Conservation (phyloP, 2,329 filamentous ascomycete genomes). For the Claviceps paspali region DNA sequence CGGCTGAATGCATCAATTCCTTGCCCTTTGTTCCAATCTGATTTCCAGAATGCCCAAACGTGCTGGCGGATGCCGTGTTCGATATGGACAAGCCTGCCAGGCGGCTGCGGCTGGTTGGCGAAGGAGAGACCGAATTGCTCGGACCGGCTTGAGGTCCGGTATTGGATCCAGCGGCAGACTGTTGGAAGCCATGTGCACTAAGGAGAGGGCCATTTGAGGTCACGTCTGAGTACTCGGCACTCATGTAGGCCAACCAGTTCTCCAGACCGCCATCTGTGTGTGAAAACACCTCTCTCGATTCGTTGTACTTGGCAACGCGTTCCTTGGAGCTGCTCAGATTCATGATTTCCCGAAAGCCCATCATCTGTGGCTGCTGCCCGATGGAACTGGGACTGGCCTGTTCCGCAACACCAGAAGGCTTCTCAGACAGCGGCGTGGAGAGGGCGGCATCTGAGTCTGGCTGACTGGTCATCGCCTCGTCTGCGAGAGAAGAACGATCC, state of each 20-base stretch:
- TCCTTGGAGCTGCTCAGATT: conserved; percentile 49
- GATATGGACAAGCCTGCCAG: conserved; percentile 20
- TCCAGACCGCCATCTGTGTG: conserved; percentile 59
- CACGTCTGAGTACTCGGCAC: conserved; percentile 28
- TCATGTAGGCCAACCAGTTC: conserved; percentile 35
- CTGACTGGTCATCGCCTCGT: conserved; percentile 28
- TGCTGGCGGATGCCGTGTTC: conserved; percentile 25
- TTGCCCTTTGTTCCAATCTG: conserved; percentile 74
- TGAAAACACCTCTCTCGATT: conserved; percentile 56
- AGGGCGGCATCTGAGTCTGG: conserved; percentile 19
- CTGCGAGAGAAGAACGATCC: conserved; percentile 24
- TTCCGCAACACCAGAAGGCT: conserved; percentile 18
- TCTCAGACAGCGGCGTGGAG: conserved; percentile 22
- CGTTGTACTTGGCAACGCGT: conserved; percentile 58
- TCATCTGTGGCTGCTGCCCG: conserved; percentile 18
- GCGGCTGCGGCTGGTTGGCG: conserved; percentile 21
- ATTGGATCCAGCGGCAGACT: conserved; percentile 9
- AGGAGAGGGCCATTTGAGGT: conserved; percentile 11
- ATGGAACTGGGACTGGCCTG: background rate
- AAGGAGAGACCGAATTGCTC: conserved; percentile 9
- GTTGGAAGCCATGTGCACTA: conserved; percentile 8
- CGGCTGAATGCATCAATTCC: conserved; percentile 73
- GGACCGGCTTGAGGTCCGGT: conserved; percentile 11
- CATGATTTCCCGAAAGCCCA: conserved; percentile 63
- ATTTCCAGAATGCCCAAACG: conserved; percentile 38